Evolutionary conservation across 495 filamentous ascomycete genomes (phyloP), one percentile per base, ranked within the genome.

Genomic region (Copromyces sp.): DNA sequence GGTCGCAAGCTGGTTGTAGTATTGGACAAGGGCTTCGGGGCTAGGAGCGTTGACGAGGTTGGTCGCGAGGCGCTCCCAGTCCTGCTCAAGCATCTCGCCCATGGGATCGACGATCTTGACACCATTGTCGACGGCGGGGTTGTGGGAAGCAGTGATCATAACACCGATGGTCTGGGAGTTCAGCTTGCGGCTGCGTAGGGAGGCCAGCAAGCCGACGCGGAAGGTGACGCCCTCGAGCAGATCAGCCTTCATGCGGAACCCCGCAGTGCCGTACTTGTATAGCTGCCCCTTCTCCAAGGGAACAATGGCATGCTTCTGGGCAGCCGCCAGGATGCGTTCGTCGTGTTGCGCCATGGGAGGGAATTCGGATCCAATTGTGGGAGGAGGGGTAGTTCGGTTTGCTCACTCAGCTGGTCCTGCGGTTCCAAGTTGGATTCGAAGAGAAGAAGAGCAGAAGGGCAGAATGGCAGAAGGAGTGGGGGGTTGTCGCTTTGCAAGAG

Each of bases 91-190:
- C 95, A 98, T 98, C 79, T 97, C 94, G 74, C 95, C 95, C 91
- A 97, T 92, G 14, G 95, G 95, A 82, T 99, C 95, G 75, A 99
- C 92, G 74, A 99, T 87, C 87, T 99, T 99, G 76, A 99, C 93
- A 70, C 95, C 95, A 84, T 99, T 99, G 83, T 99, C 95, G 77
- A 91, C 90, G 4, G 96, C 93, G 44, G 93, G 93, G 83, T 99
- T 99, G 87, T 99, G 95, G 76, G 93, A 97, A 41, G 95, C 95
- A 75, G 95, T 99, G 80, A 99, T 94, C 95, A 99, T 98, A 69
- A 99, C 89, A 80, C 95, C 95, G 80, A 99, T 96, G 77, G 92
- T 92, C 84, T 95, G 92, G 73, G 93, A 91, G 78, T 90, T 90
- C 69, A 94, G 87, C 80, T 94, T 94, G 79, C 92, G 93, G 47